Evolutionary conservation across 2,329 filamentous ascomycete species (phyloP), one percentile per base, ranked within the genome.

Genomic region (Penicillium sp.): DNA sequence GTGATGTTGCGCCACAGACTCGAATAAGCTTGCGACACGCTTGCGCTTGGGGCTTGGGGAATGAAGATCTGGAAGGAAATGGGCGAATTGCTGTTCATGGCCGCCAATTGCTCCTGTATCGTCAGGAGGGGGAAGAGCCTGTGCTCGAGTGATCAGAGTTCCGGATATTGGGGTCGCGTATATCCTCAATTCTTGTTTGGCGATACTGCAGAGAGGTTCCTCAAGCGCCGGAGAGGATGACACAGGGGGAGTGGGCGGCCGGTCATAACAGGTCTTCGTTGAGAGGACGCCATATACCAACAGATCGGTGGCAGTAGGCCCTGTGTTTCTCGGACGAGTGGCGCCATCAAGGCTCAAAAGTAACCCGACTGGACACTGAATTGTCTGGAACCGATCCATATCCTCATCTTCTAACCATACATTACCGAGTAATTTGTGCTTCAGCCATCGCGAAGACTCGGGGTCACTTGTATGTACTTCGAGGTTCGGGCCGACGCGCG

Each of bases 11-110:
- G 76, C 72, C 9, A 76, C 78, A 3, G 73, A 72, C 61, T 80
- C 77, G 49, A 80, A 80, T 2, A 80, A 69, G 1, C 73, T 79
- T 45, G 76, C 74, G n/a, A 79, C 76, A 41, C 78, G 73, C 66
- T 79, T 80, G 48, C 78, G 72, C 63, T 80, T 80, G 3, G 77
- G 77, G 49, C 76, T 80, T 5, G 76, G 76, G 1, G 77, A 78
- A 56, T 71, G 70, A 15, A 74, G 64, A 60, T 78, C 75, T 3
- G 73, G 76, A 15, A 80, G 70, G 49, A 80, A 79, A 46, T 78
- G 71, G 17, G 73, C 74, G 64, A 66, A 63, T 56, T 65, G 26
- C 3, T 26, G 57, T 38, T 64, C 68, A 62, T 66, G 44, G 8
- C 56, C 58, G 38, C 41, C 29, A 45, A 60, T 35, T 23, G 57